Evolutionary conservation across 108 stramenopile species (phyloP), one percentile per base, ranked within the genome.

Genomic region (Discostella stelligeroides): DNA sequence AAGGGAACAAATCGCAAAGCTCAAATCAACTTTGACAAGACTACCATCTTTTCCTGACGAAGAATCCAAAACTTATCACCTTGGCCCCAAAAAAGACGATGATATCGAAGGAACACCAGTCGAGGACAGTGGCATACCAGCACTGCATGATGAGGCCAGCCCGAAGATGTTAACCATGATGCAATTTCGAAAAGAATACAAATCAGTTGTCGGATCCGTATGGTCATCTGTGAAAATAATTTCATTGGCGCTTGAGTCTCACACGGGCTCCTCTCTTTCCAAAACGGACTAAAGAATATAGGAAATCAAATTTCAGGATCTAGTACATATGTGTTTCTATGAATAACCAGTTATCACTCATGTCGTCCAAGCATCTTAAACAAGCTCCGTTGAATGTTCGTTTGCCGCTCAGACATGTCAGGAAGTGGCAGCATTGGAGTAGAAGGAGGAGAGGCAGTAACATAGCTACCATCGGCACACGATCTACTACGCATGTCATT

Each of bases 331-430:
- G n/a, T n/a, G n/a, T n/a, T n/a, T n/a, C n/a, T n/a, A n/a, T n/a
- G n/a, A n/a, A n/a, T n/a, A n/a, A n/a, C n/a, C n/a, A n/a, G n/a
- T n/a, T 37, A 5, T 61, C 34, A 56, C 24, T 76, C 72, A 49
- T 65, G 24, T 49, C 60, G 38, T 12, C 79, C 74, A 45, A 80
- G 45, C 55, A 80, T 70, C 29, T 80, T 75, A 39, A 80, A 76
- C 48, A 80, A 48, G 25, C 60, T 62, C 46, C 47, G 39, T 49
- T 80, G 73, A 37, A 80, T 76, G 14, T 76, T 68, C 27, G 64
- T 64, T 69, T 80, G 79, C 23, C 62, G 46, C 43, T 56, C 39
- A 13, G 70, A 66, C 77, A 79, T 79, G 40, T 72, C 70, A 10
- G 70, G 77, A 45, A 65, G 61, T 27, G 57, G 58, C 17, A 59